Base-by-base conservation (phyloP, 2,329 filamentous ascomycete genomes). In the Trichoderma gracile region DNA sequence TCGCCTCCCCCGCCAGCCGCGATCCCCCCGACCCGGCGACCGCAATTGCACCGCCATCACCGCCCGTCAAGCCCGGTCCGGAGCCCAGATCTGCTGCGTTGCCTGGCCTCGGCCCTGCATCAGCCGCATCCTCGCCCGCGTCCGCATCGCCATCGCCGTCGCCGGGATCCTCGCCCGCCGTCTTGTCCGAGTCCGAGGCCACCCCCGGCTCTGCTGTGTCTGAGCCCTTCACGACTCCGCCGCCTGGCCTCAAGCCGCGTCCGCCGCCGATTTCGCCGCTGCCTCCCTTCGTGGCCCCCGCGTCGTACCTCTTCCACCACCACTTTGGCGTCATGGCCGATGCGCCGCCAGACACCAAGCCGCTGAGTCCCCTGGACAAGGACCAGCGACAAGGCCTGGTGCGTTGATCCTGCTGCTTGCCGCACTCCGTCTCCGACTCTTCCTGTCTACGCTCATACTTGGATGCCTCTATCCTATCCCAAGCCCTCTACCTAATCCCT, bases 361-460 rank as follows among this genome's bases (percentile, higher is more conserved):
- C 69, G 67, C 74, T 82, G 76, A 88, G 82, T 71, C 82, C 85
- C 67, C 81, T 91, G 65, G 90, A 94, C 76, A 86, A 83, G 79
- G 90, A 93, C 74, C 90, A 93, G 79, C 83, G 89, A 73, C 88
- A 91, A 75, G 90, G 89, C 71, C 81, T 94, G 82, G 90, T 93
- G 80, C 81, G 89, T 74, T 17, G 9, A 21, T 21, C 47, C 1
- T 52, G 15, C 14, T 14, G 4, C 25, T 43, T 21, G 0, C 43
- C 30, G 9, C 4, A 5, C 21, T 38, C 38, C 21, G 19, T 23
- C 4, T 25, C 21, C 23, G 19, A 2, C 19, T 52, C 17, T 52
- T 52, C 42, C 3, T 10, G 17, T 17, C 10, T 14, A 1, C 17
- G 15, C 10, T n/a, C 33, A 27, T 52, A 3, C 49, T 9, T 33